Base-by-base conservation (phyloP, 2,329 filamentous ascomycete species). In the Macrophomina pseudophaseolina region DNA sequence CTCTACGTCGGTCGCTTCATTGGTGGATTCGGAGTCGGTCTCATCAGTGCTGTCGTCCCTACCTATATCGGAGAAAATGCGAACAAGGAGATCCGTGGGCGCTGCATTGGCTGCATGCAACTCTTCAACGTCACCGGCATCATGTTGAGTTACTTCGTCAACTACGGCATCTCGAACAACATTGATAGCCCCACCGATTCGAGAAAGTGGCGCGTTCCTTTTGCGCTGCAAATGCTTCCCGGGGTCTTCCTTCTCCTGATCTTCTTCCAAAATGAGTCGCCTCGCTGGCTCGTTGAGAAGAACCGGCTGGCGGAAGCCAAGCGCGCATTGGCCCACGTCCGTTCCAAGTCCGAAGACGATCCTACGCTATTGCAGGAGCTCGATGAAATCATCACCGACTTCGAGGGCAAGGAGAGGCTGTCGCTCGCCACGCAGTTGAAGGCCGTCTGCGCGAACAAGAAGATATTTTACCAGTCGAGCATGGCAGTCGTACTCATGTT, bases 201-300 rank as follows among this genome's bases (percentile, higher is more conserved):
- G 2, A 79, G 77, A n/a, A 84, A 86, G 73, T 86, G 84, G 84
- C 80, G 83, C 7, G 76, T 85, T 4, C 84, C 84, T 0, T 83
- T 86, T 28, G 83, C 80, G 1, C 75, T 86, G 9, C 84, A 86
- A 72, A 82, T 85, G 65, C 76, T 86, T 1, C 84, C 84, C 0
- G 84, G 83, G 16, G 79, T 78, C 0, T 70, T 85, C n/a, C 80
- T 86, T 62, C 71, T 86, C 9, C 70, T 79, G 3, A 78, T 86
- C 14, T 71, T 84, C 52, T 85, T 85, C 73, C 78, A 84, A 53
- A 84, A 83, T 64, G 84, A 86, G 67, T 83, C 80, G 2, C 83
- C 84, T 1, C 80, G 84, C 18, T 86, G 83, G 83, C 78, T 86
- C n/a, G 80, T 84, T n/a, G 81, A 83, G 70, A 82, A 85, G 75